Base-by-base conservation (phyloP, 2,329 filamentous ascomycete genomes). In the Anisogramma anomala region DNA sequence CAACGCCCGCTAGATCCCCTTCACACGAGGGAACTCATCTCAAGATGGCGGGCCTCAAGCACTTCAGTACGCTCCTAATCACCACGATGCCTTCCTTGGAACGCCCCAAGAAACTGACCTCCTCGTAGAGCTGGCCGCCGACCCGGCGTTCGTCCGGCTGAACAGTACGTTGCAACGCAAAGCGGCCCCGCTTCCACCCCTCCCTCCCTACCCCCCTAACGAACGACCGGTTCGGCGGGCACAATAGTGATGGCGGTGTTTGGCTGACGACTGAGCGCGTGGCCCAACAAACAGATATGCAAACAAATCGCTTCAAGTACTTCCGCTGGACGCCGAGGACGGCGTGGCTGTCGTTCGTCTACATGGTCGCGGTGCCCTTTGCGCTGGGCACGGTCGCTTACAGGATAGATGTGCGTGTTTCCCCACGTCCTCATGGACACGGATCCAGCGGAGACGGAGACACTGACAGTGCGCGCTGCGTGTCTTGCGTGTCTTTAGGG, bases 251-350 rank as follows among this genome's bases (percentile, higher is more conserved):
- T 14, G 11, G 27, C 27, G 13, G 13, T 6, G 7, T n/a, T 30
- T 3, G 3, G 7, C 13, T 14, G 13, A 6, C 14, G n/a, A 6
- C 13, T 14, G 27, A 4, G 27, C 27, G 27, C n/a, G 27, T 43
- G 37, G 37, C 37, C 33, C 14, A 32, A n/a, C 15, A 39, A 17
- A 39, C 55, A 94, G 88, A 82, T 61, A 84, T 95, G 78, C 77
- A 74, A 56, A 69, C 74, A 56, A 86, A 84, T 69, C 82, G 91
- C 51, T 82, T 88, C 75, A 86, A 86, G 67, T 94, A 85, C 75
- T 98, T 96, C 75, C 77, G 86, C 63, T 96, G 86, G 85, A 96
- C 83, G 26, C 74, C 78, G 39, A 74, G 83, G 56, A 94, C 86
- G 33, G 86, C 85, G 22, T 78, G 76, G 66, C 63, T 95, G 55